Evolutionary conservation across 1,284 basidiomycete genomes (phyloP), one percentile per base, ranked within the genome.

Genomic region (Heliocybe sulcata): DNA sequence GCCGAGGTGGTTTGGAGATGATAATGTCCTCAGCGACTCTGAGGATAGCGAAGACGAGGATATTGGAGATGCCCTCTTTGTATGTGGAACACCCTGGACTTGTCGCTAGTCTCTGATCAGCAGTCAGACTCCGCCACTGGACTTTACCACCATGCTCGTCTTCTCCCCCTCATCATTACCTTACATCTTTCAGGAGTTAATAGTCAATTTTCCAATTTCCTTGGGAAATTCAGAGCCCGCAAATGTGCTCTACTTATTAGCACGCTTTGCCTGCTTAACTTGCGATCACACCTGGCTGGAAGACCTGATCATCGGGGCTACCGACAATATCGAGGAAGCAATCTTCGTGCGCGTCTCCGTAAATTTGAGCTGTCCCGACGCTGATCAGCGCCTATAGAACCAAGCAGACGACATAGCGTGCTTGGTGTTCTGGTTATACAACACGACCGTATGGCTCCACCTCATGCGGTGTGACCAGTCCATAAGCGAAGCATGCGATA

Each of bases 391-490:
- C 42, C 52, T 57, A 14, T 65, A 95, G 92, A 83, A 75, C 62
- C 84, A 82, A 58, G 79, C 88, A 33, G 93, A 96, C 60, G 91
- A 98, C 64, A 74, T 98, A 52, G 85, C 91, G 2, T 85, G 83
- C 62, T 80, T 96, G 22, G 82, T 94, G 22, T 98, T 98, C 69
- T 99, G 97, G 96, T 74, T 97, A 42, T 92, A 92, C 71, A 99
- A 99, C 69, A 81, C 85, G 25, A 92, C 91, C 6, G 71, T 93
- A 14, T 90, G 96, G 75, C 77, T 98, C 16, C 92, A 98, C 72
- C 83, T 98, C 54, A 79, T 97, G 67, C 85, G 90, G 56, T 90
- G 89, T 59, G 94, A 98, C 66, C 79, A 80, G 48, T 79, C 80
- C 10, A 82, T 94, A 56, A 82, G 79, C 54, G 80, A 82, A 57